Conservation (phyloP, 441 rosid species). For the Dalechampia spathulata region DNA sequence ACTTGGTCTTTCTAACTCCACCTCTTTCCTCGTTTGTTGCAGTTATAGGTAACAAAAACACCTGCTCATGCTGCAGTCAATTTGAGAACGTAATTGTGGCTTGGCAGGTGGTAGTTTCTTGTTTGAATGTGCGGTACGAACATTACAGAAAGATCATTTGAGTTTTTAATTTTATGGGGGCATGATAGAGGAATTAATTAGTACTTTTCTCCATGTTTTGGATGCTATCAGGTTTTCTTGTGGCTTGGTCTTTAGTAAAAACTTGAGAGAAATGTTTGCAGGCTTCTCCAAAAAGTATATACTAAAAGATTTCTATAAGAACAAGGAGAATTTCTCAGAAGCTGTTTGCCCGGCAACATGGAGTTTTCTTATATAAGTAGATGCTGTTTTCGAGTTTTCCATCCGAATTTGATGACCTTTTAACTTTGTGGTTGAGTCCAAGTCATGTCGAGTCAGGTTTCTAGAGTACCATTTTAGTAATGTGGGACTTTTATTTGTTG, state of each 20-base stretch:
- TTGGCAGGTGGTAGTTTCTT: conserved; percentile 53
- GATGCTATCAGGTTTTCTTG: conserved; percentile 41
- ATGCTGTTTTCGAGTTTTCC: conserved; percentile 12
- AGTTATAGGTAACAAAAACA: conserved; percentile 36
- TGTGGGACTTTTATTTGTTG: conserved; percentile 9
- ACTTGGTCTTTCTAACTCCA: background rate
- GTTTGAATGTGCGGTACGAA: conserved; percentile 50
- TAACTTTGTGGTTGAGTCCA: conserved; percentile 9
- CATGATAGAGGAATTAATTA: background rate
- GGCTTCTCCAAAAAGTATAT: conserved; percentile 33
- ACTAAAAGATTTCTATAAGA: conserved; percentile 20
- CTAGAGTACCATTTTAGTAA: background rate
- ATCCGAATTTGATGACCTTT: background rate
- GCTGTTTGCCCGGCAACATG: conserved; percentile 23
- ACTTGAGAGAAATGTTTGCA: conserved; percentile 33
- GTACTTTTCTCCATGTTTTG: background rate
- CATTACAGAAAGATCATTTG: background rate
- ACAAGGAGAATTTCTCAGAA: conserved; percentile 34
- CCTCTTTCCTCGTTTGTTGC: conserved; percentile 12
- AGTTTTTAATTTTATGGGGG: background rate
- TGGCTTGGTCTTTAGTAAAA: conserved; percentile 41
- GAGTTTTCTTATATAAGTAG: conserved; percentile 16
- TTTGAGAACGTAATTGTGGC: conserved; percentile 37
- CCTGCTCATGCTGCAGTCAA: conserved; percentile 60
- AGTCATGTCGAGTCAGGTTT: too few species aligned